Evolutionary conservation across 225 moss, liverwort and hornwort species (phyloP), one percentile per base, ranked within the genome.

Genomic region (Neckera pumila): DNA sequence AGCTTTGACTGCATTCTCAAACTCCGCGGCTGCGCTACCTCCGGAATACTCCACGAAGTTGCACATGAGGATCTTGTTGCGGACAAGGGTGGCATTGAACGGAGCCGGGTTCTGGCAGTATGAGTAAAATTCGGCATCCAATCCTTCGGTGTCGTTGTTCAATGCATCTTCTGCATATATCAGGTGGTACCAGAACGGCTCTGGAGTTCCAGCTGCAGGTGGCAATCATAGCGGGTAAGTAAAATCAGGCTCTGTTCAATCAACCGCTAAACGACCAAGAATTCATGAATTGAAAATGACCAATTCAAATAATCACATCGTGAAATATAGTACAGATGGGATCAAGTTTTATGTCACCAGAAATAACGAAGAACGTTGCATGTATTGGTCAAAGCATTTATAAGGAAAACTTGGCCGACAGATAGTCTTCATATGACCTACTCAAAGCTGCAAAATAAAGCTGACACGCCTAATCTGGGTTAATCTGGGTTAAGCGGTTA

Each of bases 11-110:
- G 97, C 98, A 82, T 95, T 95, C 86, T 97, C 93, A 67, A 97
- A 93, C 87, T 98, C 97, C 40, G 94, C 89, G 5, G 95, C 92
- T 58, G 95, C 95, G 20, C 97, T 97, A 82, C 97, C 96, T 59
- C 97, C 95, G 77, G 95, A 98, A 62, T 96, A 98, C 88, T 98
- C 97, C 86, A 98, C 98, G 69, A 97, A 97, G 92, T 98, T 97
- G 89, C 98, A 98, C 71, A 98, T 93, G 58, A 98, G 92, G 53
- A 98, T 85, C 89, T 94, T 97, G 85, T 90, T 91, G 67, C 90
- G 92, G 74, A 97, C 93, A 28, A 95, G 89, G 11, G 86, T 89
- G 27, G 83, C 88, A 85, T 95, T 95, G 90, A 98, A 98, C 57
- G 97, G 96, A 31, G 93, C 73, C 59, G 96, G 75, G 83, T 95